Percentiles rank a stretch among this genome's conserved stretches.
Conservation (phyloP, 768 basidiomycete species). For the Pulveroboletus ravenelii region DNA sequence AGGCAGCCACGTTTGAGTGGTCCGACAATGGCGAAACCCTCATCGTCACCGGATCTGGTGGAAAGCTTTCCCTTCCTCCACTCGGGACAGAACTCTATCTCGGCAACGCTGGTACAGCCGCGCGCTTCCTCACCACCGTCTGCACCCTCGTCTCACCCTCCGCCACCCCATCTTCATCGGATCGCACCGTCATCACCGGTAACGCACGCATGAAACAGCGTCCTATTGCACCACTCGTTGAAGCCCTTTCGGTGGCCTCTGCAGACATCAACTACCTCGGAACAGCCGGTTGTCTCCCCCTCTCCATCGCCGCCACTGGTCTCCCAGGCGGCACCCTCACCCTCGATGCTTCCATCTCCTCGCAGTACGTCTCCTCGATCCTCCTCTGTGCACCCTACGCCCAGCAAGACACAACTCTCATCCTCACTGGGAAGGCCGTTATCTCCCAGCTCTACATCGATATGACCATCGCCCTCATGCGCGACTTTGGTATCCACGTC, state of each 20-base stretch:
- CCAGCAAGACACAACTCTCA: slow-evolving; percentile 71
- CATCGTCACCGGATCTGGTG: slow-evolving; percentile 84
- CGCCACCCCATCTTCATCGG: slow-evolving; percentile 30
- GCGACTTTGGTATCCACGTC: slow-evolving; percentile 80
- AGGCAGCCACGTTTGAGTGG: slow-evolving; percentile 93
- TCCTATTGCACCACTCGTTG: slow-evolving; percentile 92
- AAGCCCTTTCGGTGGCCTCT: slow-evolving; percentile 80
- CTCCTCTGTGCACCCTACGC: slow-evolving; percentile 97
- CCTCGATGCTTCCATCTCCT: slow-evolving; percentile 91
- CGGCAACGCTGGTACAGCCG: slow-evolving; percentile 95
- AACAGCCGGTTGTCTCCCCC: slow-evolving; percentile 78
- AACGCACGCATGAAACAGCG: slow-evolving; percentile 99
- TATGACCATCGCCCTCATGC: slow-evolving; percentile 99
- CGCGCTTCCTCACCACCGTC: slow-evolving; percentile 94
- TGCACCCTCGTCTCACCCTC: slow-evolving; percentile 76
- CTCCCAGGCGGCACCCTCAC: slow-evolving; percentile 77
- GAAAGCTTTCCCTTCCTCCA: slow-evolving; percentile 69
- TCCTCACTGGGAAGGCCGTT: slow-evolving; percentile 90
- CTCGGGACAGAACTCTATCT: slow-evolving; percentile 89
- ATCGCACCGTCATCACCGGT: slow-evolving; percentile 83
- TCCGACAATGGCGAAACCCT: slow-evolving; percentile 96
- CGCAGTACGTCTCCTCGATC: slow-evolving; percentile 97
- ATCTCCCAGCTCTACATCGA: slow-evolving; percentile 99
- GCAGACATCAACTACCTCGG: slow-evolving; percentile 76
- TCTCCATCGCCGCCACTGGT: slow-evolving; percentile 79